Evolutionary conservation across 2,329 filamentous ascomycete species (phyloP).

Genomic region (Diplodia seriata): DNA sequence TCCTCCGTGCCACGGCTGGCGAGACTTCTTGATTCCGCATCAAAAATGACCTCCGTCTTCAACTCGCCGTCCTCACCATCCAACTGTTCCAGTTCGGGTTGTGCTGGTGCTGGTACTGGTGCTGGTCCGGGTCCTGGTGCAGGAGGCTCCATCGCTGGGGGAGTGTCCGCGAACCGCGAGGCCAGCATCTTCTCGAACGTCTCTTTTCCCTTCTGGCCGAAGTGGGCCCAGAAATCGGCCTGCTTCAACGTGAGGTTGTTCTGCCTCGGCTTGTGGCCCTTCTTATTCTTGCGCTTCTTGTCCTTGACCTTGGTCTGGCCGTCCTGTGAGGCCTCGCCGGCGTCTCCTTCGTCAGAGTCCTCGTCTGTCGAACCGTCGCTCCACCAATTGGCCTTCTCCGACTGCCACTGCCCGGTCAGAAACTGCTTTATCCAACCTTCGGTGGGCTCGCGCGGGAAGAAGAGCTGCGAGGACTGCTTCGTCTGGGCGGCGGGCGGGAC

Average conservation of each 20-base stretch:
- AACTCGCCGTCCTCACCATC: constrained; percentile 11
- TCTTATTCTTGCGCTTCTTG: constrained; percentile 35
- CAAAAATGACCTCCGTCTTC: constrained; percentile 25
- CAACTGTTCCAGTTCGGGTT: neutral
- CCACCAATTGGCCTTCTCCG: constrained; percentile 80
- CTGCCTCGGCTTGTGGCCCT: constrained; percentile 52
- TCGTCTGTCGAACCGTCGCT: constrained; percentile 78
- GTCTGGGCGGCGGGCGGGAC: neutral
- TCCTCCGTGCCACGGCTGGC: constrained; percentile 23
- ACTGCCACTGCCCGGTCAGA: constrained; percentile 72
- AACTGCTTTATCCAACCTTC: constrained; percentile 89
- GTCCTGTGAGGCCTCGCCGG: constrained; percentile 29
- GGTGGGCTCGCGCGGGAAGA: constrained; percentile 61
- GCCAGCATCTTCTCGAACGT: constrained; percentile 50
- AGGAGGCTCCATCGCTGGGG: constrained; percentile 18
- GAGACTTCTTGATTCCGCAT: constrained; percentile 28
- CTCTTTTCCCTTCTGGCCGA: constrained; percentile 49
- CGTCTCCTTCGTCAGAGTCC: constrained; percentile 53
- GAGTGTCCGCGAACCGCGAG: constrained; percentile 49
- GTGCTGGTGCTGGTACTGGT: neutral
- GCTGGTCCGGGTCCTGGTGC: constrained; percentile 1
- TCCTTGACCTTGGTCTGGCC: constrained; percentile 28
- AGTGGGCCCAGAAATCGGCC: constrained; percentile 57
- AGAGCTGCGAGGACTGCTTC: constrained; percentile 34
- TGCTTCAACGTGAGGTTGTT: constrained; percentile 58